Conservation (phyloP, 192 early-diverging fungal genomes). For the Coemansia aciculifera region DNA sequence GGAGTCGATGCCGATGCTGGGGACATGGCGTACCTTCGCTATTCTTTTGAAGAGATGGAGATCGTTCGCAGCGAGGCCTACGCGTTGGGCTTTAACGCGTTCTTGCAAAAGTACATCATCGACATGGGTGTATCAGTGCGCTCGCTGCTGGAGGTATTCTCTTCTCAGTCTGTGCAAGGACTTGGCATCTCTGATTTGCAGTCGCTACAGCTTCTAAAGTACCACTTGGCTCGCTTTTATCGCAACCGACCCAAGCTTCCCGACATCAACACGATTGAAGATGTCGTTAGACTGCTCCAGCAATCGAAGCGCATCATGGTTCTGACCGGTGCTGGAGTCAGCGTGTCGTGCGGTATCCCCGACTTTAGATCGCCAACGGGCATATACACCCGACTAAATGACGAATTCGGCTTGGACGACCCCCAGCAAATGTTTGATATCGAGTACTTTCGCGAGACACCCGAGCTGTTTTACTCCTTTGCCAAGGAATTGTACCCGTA, state of each 20-base stretch:
- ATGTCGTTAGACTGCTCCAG: conserved; percentile 64
- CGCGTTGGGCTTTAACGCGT: conserved; percentile 41
- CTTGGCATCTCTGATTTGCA: conserved; percentile 57
- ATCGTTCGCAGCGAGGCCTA: conserved; percentile 39
- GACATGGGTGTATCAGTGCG: conserved; percentile 55
- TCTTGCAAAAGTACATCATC: conserved; percentile 65
- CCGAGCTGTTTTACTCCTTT: conserved; percentile 96
- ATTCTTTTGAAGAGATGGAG: conserved; percentile 35
- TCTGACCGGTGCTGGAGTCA: conserved; percentile 83
- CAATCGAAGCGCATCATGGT: conserved; percentile 78
- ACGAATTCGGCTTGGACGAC: conserved; percentile 88
- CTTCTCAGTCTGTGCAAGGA: conserved; percentile 41
- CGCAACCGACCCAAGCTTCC: conserved; percentile 58
- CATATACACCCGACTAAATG: conserved; percentile 80
- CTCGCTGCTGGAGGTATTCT: conserved; percentile 67
- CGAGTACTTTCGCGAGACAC: conserved; percentile 80
- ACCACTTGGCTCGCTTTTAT: conserved; percentile 59
- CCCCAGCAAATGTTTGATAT: conserved; percentile 97
- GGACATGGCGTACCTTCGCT: conserved; percentile 15
- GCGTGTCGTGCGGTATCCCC: conserved; percentile 93
- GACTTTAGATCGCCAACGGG: conserved; percentile 94
- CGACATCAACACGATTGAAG: conserved; percentile 61
- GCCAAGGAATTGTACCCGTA: conserved; percentile 87
- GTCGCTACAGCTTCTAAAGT: conserved; percentile 60
- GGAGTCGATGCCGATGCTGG: not conserved